phyloP scores from a whole-genome alignment of 805 yeast genomes.

The Wickerhamomyces rabaulensis region DNA sequence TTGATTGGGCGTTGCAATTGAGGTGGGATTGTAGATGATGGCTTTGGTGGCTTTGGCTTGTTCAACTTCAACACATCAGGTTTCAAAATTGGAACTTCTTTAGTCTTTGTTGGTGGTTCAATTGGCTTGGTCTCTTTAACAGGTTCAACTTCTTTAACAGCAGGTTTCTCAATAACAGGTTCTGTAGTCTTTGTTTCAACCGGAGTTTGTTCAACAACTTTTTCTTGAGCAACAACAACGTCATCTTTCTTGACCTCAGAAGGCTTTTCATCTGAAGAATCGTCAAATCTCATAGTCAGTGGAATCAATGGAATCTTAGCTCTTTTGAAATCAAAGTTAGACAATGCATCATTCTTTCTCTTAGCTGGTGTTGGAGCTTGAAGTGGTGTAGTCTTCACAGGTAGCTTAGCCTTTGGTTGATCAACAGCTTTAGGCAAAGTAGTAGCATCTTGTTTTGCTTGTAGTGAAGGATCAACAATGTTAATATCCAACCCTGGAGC shows the following conservation, averaged over 20 bases:
- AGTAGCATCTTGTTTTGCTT: not conserved
- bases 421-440: not conserved
- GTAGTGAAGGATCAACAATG: not conserved
- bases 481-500: not conserved
- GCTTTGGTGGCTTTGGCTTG: slow-evolving; percentile 3
- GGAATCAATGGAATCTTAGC: slow-evolving; percentile 23
- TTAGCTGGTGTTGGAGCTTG: slow-evolving; percentile 10
- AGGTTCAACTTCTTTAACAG: not conserved
- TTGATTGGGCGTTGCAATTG: slow-evolving; percentile 25
- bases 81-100: not conserved
- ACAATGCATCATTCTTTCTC: slow-evolving; percentile 18
- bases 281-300: slow-evolving; percentile 6
- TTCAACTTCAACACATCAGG: not conserved
- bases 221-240: not conserved
- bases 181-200: not conserved
- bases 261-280: not conserved
- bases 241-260: not conserved
- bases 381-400: not conserved
- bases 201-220: not conserved
- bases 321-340: slow-evolving; percentile 20
- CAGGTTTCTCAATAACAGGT: not conserved
- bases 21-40: slow-evolving; percentile 1
- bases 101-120: not conserved
- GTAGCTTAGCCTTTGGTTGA: not conserved
- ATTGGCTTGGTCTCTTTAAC: not conserved